Conservation (phyloP, 805 yeast genomes). For the Blastobotrys terrestris region DNA sequence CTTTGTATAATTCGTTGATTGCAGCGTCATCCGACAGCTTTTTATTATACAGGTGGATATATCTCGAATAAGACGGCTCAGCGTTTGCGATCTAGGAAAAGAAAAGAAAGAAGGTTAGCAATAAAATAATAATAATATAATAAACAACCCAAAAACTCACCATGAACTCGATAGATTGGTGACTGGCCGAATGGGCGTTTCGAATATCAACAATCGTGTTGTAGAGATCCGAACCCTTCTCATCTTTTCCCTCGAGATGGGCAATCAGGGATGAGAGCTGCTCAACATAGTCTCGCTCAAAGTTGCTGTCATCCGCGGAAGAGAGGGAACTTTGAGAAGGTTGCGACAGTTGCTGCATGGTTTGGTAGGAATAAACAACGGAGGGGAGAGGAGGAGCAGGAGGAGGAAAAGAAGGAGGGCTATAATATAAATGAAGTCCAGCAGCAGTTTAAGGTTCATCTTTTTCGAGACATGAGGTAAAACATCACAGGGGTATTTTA, state of each 20-base stretch:
- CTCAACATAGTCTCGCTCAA: not conserved
- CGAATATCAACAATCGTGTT: not conserved
- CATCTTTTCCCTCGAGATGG: not conserved
- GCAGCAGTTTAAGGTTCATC: not conserved
- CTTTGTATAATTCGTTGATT: slow-evolving; percentile 3
- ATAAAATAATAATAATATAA: not conserved
- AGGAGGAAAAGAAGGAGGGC: not conserved
- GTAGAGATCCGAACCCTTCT: not conserved
- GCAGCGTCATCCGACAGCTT: not conserved
- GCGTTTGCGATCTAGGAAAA: slow-evolving; percentile 1
- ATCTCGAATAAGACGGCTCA: not conserved
- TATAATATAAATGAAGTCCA: not conserved
- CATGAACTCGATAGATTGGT: not conserved
- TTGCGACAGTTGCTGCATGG: not conserved
- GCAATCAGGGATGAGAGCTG: not conserved
- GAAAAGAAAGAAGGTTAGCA: not conserved
- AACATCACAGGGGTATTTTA: not conserved
- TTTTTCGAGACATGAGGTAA: not conserved
- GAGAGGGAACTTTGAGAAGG: not conserved
- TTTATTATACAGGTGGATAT: slow-evolving; percentile 2
- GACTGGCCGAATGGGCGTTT: not conserved
- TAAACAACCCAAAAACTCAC: too few species aligned
- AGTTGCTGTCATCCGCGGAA: not conserved
- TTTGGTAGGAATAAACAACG: too few species aligned
- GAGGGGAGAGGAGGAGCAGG: not conserved